Conservation (phyloP, 176 grass and related monocot genomes). For the Pharus latifolius region DNA sequence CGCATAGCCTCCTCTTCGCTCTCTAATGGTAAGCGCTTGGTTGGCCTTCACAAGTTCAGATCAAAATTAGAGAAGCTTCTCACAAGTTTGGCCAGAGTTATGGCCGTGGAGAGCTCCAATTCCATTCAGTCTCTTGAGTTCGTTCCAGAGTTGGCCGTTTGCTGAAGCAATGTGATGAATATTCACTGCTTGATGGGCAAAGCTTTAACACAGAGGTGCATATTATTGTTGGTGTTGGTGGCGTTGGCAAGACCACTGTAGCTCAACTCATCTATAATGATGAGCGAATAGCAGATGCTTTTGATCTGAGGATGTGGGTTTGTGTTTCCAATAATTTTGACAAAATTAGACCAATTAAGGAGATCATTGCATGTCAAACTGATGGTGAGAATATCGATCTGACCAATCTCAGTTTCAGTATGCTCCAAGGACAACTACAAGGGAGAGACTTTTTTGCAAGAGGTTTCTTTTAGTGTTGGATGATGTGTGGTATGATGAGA, state of each 20-base stretch:
- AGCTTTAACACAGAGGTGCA: neutral
- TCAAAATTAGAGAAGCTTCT: neutral
- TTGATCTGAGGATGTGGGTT: slow-evolving; percentile 29
- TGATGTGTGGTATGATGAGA: slow-evolving; percentile 33
- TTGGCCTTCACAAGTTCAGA: neutral
- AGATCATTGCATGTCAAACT: neutral
- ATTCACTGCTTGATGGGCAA: no score
- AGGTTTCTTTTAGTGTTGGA: slow-evolving; percentile 23
- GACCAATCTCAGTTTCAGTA: neutral
- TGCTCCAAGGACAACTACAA: neutral
- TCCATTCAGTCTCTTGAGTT: neutral
- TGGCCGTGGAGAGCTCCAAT: neutral
- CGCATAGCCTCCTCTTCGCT: neutral
- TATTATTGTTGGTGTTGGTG: slow-evolving; percentile 25
- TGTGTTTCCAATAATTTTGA: slow-evolving; percentile 20
- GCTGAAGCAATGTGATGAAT: neutral
- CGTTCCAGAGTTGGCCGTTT: neutral
- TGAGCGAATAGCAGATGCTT: neutral
- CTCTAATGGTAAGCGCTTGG: neutral
- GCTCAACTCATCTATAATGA: slow-evolving; percentile 22
- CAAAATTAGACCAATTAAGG: neutral
- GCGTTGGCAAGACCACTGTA: slow-evolving; percentile 28
- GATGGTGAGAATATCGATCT: neutral
- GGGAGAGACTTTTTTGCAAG: neutral
- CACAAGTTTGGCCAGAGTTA: slow-evolving; percentile 4